Conservation (phyloP, 176 grass and related monocot genomes). For the Oryza officinalis region DNA sequence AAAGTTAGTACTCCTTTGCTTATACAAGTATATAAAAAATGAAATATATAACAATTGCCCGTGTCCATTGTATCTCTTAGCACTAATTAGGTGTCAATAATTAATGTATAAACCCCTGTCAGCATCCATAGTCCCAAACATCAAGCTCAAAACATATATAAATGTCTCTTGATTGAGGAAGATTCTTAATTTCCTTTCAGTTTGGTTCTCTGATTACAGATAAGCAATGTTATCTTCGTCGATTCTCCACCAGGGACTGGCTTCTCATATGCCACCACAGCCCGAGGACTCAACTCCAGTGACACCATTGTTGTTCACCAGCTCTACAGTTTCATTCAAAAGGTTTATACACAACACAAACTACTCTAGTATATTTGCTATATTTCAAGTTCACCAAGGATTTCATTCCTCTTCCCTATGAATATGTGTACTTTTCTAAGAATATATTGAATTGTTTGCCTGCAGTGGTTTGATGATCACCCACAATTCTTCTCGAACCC, state of each 20-base stretch:
- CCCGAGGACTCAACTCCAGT: not conserved
- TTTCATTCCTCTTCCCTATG: not conserved
- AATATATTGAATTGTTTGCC: not conserved
- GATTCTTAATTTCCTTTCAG: not conserved
- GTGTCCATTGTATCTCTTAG: no score
- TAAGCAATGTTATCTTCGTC: constrained; percentile 65
- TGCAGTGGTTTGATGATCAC: constrained; percentile 69
- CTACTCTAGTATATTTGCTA: not conserved
- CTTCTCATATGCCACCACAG: constrained; percentile 51
- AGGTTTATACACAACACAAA: constrained; percentile 25
- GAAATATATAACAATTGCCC: no score
- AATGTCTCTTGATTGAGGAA: no score
- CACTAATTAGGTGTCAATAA: no score
- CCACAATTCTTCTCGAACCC: constrained; percentile 56
- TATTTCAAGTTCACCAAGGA: not conserved
- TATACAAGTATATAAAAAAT: no score
- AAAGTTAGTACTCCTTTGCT: constrained; percentile 21
- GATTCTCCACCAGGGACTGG: constrained; percentile 62
- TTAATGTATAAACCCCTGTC: not conserved
- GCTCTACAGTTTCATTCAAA: constrained; percentile 40
- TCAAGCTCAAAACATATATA: no score
- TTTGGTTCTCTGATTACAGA: constrained; percentile 22
- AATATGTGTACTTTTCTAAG: not conserved
- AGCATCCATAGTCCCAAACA: not conserved
- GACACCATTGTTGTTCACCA: constrained; percentile 42